These are phyloP conservation scores for Chenopodium suecicum DNA, from an alignment of 148 eudicot species.

Conservation along the genomic window DNA sequence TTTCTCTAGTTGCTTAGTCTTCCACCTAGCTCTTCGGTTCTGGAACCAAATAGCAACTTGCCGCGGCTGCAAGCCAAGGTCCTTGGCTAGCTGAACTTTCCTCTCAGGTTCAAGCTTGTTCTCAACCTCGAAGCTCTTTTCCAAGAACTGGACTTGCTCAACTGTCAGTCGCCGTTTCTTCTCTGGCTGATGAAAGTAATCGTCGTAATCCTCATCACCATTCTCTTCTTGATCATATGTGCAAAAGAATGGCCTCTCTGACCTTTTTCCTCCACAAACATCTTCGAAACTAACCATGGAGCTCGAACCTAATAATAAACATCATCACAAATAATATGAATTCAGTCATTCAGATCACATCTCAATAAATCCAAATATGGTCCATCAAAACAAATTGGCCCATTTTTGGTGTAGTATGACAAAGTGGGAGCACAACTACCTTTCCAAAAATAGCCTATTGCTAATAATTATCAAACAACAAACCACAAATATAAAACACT, in stretches of 20 bases:
- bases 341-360: neutral
- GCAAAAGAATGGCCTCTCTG: constrained; percentile 45
- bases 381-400: neutral
- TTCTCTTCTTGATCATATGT: constrained; percentile 62
- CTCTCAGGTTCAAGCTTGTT: constrained; percentile 92
- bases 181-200: constrained; percentile 62
- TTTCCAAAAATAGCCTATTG: constrained; percentile 19
- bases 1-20: constrained; percentile 71
- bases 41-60: constrained; percentile 96
- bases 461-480: neutral
- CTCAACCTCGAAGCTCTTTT: constrained; percentile 70
- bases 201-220: constrained; percentile 60
- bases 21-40: constrained; percentile 88
- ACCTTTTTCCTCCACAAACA: constrained; percentile 41
- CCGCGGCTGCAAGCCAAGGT: constrained; percentile 81
- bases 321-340: neutral
- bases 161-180: constrained; percentile 73
- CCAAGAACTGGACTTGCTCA: constrained; percentile 78
- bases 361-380: neutral
- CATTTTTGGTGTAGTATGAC: constrained; percentile 13
- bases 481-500: neutral
- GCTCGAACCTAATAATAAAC: constrained; percentile 53
- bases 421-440: constrained; percentile 20
- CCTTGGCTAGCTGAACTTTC: constrained; percentile 82
- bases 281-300: constrained; percentile 75